Evolutionary conservation across 1,284 basidiomycete species (phyloP), one percentile per base, ranked within the genome.

Genomic region (Moesziomyces sp.): DNA sequence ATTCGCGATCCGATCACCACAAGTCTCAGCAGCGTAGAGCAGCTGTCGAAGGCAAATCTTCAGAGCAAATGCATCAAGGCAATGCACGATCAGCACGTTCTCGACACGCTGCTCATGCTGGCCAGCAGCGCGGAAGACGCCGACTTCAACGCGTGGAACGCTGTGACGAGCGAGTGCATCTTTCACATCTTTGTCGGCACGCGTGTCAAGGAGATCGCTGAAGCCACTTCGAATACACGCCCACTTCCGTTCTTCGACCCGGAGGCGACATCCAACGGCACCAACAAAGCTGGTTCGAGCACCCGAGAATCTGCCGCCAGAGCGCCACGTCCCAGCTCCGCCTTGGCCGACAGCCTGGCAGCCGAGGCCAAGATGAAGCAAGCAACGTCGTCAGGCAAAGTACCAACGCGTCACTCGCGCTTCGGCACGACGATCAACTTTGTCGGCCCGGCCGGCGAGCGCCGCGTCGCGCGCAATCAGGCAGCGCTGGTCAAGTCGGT

Each of bases 361-460:
- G 70, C 70, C 3, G 80, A 82, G 46, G 76, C 74, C 6, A 64
- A 59, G 44, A 58, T 74, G 43, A 74, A 76, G 46, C 69, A 71
- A 10, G 64, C 65, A 13, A 59, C 68, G 14, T 47, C 58, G 8
- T 16, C 58, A 2, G 45, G 59, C 26, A 61, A 55, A 24, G 53
- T 62, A 3, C 56, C 76, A 1, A 70, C 78, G 11, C 76, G 82
- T 6, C 82, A 83, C 47, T 81, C 81, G 38, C 78, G 81, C 24
- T 83, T 83, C 62, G 79, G 80, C 14, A 83, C 82, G 34, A 76
- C 80, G 24, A 76, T 84, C 69, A 74, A 77, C 65, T 83, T 80
- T 54, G 49, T 67, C 34, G 82, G 72, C 14, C 61, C 68, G 6
- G 77, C 80, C 21, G 82, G 82, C 34, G 57, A 76, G 49, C 58